Conservation (phyloP, 2,329 filamentous ascomycete species). For the Amylocarpus encephaloides region DNA sequence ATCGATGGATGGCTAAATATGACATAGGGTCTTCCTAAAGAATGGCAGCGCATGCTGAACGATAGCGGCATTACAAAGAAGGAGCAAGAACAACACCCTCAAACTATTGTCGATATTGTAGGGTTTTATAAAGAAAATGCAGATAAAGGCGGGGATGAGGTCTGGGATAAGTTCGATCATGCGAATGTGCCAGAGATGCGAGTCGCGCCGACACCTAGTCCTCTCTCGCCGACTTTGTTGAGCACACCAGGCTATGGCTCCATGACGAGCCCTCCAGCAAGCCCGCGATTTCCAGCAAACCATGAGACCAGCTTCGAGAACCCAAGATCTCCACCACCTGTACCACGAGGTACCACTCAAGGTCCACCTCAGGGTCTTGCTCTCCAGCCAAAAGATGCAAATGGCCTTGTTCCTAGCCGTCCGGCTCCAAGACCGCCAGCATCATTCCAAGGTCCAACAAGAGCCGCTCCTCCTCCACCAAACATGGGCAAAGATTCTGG, state of each 20-base stretch:
- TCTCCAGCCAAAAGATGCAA: slow-evolving; percentile 40
- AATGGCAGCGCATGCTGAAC: slow-evolving; percentile 94
- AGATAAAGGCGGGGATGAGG: slow-evolving; percentile 66
- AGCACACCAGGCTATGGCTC: slow-evolving; percentile 52
- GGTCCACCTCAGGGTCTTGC: slow-evolving; percentile 26
- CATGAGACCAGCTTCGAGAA: slow-evolving; percentile 96
- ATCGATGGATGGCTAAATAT: slow-evolving; percentile 13
- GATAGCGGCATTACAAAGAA: slow-evolving; percentile 95
- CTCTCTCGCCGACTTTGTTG: slow-evolving; percentile 35
- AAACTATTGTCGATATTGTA: slow-evolving; percentile 92
- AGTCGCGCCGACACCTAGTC: slow-evolving; percentile 29
- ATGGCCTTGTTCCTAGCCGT: slow-evolving; percentile 66
- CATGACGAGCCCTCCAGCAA: slow-evolving; percentile 71
- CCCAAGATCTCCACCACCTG: slow-evolving; percentile 83
- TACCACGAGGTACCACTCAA: slow-evolving; percentile 47
- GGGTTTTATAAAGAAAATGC: slow-evolving; percentile 96
- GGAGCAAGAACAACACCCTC: slow-evolving; percentile 90
- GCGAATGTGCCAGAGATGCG: slow-evolving; percentile 56
- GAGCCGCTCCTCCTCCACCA: slow-evolving; percentile 50
- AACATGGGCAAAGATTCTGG: slow-evolving; percentile 56
- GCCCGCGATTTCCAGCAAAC: slow-evolving; percentile 82
- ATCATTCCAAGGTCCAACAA: slow-evolving; percentile 60
- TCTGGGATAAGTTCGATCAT: slow-evolving; percentile 95
- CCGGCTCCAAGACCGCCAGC: slow-evolving; percentile 82
- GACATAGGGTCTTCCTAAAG: slow-evolving; percentile 73